Base-by-base conservation (phyloP, 2,329 filamentous ascomycete species). In the Cylindrodendrum hubeiense region DNA sequence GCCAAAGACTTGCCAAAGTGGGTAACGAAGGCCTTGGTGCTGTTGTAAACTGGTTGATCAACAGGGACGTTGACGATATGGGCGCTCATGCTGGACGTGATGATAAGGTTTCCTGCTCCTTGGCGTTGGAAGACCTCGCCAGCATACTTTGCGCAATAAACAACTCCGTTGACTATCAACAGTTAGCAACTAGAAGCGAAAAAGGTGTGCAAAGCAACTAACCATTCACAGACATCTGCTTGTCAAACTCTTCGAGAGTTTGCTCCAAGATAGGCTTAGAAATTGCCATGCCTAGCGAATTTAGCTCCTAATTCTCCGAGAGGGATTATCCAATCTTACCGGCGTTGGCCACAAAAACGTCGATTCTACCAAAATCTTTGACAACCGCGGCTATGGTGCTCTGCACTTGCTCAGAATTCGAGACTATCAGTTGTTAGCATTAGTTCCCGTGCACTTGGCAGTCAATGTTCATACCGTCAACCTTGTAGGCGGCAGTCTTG, bases 221-320 rank as follows among this genome's bases (percentile, higher is more conserved):
- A 85, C 84, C 82, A 57, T 88, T 88, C 1, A 88, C 86, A 5
- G 83, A 81, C 78, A 87, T 84, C 63, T 86, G 83, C 62, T 76
- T 74, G 41, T 70, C 76, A 68, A 87, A 88, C 67, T 88, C 85
- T 3, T 85, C 81, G 0, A 88, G 70, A 0, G 81, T 84, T 67
- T 84, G 82, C 53, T 89, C 86, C 1, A 88, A 75, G 15, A 89
- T 83, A 0, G 85, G 82, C 70, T 89, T 87, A 0, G 83, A 86
- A 30, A 85, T 86, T 5, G 82, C 82, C 76, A 85, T 86, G 19
- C 84, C 78, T 69, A 3, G 21, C 28, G 13, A 9, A 3, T 9
- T 81, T 83, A 8, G 82, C 80, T 34, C 83, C 71, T 28, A 84
- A 80, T 22, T n/a, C 17, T 22, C 21, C 13, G 15, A n/a, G 37